A percentile compares a stretch with the other conserved stretches of the same genome.
These are phyloP conservation scores for Thelonectria olida DNA, from an alignment of 2,329 filamentous ascomycete genomes.

Conservation along the genomic window DNA sequence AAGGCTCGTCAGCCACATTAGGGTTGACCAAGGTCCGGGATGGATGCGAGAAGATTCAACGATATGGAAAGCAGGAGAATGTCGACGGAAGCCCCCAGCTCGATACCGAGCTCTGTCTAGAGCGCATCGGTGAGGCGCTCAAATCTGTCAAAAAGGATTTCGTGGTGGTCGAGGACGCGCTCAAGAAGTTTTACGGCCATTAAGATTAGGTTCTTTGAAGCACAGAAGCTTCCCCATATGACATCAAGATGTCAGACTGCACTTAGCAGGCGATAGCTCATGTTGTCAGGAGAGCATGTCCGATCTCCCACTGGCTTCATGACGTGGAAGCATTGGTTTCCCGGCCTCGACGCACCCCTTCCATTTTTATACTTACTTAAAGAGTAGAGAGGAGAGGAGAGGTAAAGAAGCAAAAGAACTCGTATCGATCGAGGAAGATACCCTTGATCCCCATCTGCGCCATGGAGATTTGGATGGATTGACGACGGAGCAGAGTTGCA, in stretches of 20 bases:
- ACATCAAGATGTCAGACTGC: background rate
- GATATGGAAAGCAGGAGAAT: conserved; percentile 86
- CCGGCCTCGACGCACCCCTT: background rate
- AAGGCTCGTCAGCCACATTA: conserved; percentile 94
- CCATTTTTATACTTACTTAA: conserved; percentile 8
- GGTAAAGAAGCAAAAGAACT: conserved; percentile 2
- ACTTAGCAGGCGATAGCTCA: too few species aligned
- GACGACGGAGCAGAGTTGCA: conserved; percentile 14
- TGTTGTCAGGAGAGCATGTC: too few species aligned
- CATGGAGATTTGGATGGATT: conserved; percentile 16
- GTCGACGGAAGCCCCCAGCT: conserved; percentile 74
- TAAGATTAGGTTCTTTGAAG: conserved; percentile 13
- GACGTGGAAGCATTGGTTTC: too few species aligned
- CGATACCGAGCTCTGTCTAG: conserved; percentile 74
- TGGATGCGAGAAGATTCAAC: conserved; percentile 95
- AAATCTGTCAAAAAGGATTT: conserved; percentile 80
- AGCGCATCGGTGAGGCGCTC: conserved; percentile 76
- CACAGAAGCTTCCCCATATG: background rate
- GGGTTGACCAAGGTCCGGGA: conserved; percentile 92
- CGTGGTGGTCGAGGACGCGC: conserved; percentile 72
- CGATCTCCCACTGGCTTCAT: too few species aligned
- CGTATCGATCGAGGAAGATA: conserved; percentile 19
- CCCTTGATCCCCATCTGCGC: conserved; percentile 14
- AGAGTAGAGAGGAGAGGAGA: background rate
- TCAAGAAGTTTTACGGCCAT: conserved; percentile 71